Conservation (phyloP, 1,284 basidiomycete genomes). For the Rhodotorula sp. region DNA sequence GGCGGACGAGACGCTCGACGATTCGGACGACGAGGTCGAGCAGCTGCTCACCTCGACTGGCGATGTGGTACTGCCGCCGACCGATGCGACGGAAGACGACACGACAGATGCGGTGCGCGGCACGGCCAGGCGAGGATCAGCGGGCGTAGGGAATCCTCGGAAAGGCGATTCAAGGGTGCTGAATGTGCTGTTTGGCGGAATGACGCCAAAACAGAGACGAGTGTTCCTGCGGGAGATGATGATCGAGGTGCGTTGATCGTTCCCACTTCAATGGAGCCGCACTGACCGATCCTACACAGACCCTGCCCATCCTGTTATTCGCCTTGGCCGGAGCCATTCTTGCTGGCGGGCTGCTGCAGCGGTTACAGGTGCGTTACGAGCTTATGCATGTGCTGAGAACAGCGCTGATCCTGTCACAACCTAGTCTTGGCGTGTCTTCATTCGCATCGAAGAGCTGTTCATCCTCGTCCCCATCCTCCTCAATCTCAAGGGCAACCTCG, state of each 20-base stretch:
- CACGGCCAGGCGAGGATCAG: neutral
- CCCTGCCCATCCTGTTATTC: constrained; percentile 40
- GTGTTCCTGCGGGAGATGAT: constrained; percentile 35
- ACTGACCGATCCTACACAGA: constrained; percentile 23
- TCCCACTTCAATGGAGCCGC: accelerated
- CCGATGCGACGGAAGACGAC: neutral
- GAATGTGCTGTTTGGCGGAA: constrained; percentile 6
- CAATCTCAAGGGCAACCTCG: constrained; percentile 81
- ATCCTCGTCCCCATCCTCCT: constrained; percentile 93
- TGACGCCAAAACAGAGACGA: constrained; percentile 20
- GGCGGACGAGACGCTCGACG: constrained; percentile 19
- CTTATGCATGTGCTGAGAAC: too few relatives aligned
- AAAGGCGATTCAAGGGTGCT: neutral
- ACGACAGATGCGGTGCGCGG: neutral
- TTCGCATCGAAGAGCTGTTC: constrained; percentile 86
- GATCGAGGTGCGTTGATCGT: constrained; percentile 21
- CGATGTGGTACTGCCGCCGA: neutral
- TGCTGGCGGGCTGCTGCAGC: constrained; percentile 39
- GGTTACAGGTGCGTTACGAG: constrained; percentile 34
- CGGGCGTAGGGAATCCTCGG: too few relatives aligned
- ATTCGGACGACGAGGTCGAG: constrained; percentile 22
- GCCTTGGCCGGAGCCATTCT: constrained; percentile 39
- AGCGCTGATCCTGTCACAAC: neutral
- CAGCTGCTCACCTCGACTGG: constrained; percentile 9
- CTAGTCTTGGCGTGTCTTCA: constrained; percentile 84